Conservation (phyloP, 2,329 filamentous ascomycete species). For the Colletotrichum godetiae region DNA sequence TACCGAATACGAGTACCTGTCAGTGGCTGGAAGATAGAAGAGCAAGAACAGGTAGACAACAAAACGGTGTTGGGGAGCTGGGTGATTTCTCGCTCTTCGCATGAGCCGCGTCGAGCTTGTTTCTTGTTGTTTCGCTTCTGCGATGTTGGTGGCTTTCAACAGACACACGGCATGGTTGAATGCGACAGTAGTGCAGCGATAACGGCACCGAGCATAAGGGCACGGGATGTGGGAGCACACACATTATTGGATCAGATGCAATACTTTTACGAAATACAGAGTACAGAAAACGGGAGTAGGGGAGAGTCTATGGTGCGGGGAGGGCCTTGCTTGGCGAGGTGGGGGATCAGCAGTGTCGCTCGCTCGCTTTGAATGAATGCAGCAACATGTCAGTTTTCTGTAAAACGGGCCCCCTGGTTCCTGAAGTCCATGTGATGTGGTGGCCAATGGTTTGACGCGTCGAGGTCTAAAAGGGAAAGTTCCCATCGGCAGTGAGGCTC, state of each 20-base stretch:
- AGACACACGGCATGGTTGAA: conserved; percentile 17
- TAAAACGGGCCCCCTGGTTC: background rate
- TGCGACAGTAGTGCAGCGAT: conserved; percentile 18
- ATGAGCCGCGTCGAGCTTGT: conserved; percentile 5
- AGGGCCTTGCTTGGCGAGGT: conserved; percentile 28
- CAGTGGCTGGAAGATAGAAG: conserved; percentile 18
- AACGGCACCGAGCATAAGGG: background rate
- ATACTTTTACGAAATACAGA: background rate
- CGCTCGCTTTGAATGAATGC: conserved; percentile 29
- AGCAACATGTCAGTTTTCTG: conserved; percentile 29
- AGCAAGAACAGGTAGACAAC: conserved; percentile 21
- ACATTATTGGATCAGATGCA: background rate
- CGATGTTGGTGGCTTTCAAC: conserved; percentile 32
- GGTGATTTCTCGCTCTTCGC: conserved; percentile 3
- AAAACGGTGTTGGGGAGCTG: conserved; percentile 17
- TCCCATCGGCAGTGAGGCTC: background rate
- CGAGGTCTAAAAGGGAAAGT: conserved; percentile 22
- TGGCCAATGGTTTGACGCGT: conserved; percentile 12
- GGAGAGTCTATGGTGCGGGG: conserved; percentile 14
- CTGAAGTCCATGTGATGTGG: background rate
- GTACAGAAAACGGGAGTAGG: conserved; percentile 18
- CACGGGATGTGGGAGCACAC: background rate
- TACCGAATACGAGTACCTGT: conserved; percentile 1
- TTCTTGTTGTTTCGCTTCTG: background rate
- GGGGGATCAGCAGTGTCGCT: conserved; percentile 28